Base-by-base conservation (phyloP, 2,329 filamentous ascomycete genomes). In the Hymenoscyphus occultus region DNA sequence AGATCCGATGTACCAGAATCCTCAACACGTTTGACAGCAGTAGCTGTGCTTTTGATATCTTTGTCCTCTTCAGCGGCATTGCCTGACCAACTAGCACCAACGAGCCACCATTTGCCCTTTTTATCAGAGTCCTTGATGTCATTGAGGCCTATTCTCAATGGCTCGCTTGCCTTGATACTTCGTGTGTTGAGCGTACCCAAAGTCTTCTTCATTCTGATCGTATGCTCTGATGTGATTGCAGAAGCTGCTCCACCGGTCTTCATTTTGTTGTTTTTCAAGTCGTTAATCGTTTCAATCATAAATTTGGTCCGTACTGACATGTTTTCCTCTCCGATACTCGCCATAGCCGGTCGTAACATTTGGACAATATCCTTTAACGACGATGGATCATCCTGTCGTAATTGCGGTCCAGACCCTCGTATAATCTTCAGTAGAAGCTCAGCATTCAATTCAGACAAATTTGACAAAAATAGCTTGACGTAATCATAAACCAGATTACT, bases 71-170 rank as follows among this genome's bases (percentile, higher is more conserved):
- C 65, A 0, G 67, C 60, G 3, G 42, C 51, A 59, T 73, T 71
- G 75, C 84, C 85, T 3, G 83, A 80, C 86, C 94, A 97, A 77
- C 93, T 97, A n/a, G 95, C 94, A 61, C 95, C 95, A 5, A 98
- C 91, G 22, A 98, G 86, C 95, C 95, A 99, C 95, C 95, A 99
- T 80, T 97, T 97, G 0, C 95, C 95, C 74, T 89, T 91, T 75
- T 90, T 94, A 51, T 94, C 90, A 0, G 90, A 89, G 67, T 93
- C 86, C 68, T 87, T 87, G 61, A 99, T 91, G 73, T 99, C 95
- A 45, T 84, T 82, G 3, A 97, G 82, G 12, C 90, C 88, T 64
- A 97, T 88, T 9, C 92, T 87, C 66, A 99, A 83, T 3, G 95
- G 92, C 66, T 96, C 91, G 3, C 86, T 89, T 7, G 89, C 88